Evolutionary conservation across 495 filamentous ascomycete genomes (phyloP), one percentile per base, ranked within the genome.

Genomic region (Podospora pseudoanserina): DNA sequence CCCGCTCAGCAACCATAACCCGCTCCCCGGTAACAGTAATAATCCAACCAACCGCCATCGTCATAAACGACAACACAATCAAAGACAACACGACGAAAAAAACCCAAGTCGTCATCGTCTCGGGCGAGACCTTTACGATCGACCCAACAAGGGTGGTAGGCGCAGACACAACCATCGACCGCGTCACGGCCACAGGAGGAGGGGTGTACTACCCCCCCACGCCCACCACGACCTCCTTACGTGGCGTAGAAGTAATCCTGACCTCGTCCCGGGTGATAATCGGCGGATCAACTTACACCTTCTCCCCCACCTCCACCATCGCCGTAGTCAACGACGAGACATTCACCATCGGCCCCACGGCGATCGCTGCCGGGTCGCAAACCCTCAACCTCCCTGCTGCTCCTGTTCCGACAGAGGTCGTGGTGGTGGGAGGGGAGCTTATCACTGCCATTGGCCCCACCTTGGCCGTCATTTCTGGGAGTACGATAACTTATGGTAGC

Each of bases 391-490:
- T 77, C 26, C 75, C 75, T 15, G 64, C 77, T 13, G 69, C 61
- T 7, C 73, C 75, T 1, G 66, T 72, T 4, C 79, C 82, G 0
- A 82, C 79, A 58, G 76, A 80, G 58, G 73, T 79, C 23, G 79
- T 81, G 16, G 77, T 85, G 23, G 71, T 79, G 18, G 84, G 81
- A 44, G 83, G 79, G 4, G 75, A 81, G 30, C 72, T 82, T 15
- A 76, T 85, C 60, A 84, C 83, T 9, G 80, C 78, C 6, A 79
- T 85, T 57, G 81, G 83, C 28, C 65, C 74, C 39, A 78, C 80
- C 0, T 69, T 79, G 49, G 71, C 81, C 32, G 78, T 86, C 19
- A 78, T 86, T 64, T 73, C 78, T 53, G 78, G 79, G 2, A 77
- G 72, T 0, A 83, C 83, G 18, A 75, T 83, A 44, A 82, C 79